These are phyloP conservation scores for Septoria linicola DNA, from an alignment of 2,329 filamentous ascomycete species.

Conservation along the genomic window DNA sequence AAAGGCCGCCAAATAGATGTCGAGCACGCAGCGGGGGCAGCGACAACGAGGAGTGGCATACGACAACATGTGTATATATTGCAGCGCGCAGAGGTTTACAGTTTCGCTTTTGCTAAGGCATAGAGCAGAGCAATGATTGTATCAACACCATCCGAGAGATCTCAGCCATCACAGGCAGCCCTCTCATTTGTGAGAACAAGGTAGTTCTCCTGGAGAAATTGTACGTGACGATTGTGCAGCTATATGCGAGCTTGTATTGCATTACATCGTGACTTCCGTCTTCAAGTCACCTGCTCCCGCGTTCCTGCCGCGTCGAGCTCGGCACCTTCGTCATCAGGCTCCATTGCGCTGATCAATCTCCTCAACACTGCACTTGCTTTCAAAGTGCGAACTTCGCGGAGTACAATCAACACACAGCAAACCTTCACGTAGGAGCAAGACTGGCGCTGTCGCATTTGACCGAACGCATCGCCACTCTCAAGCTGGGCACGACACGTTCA, in stretches of 20 bases:
- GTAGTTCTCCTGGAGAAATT: not conserved
- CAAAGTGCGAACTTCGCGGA: too few relatives aligned
- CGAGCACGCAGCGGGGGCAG: not conserved
- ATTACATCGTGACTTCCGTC: too few relatives aligned
- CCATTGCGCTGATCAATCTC: not conserved
- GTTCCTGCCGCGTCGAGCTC: slow-evolving; percentile 3
- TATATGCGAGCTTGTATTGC: too few relatives aligned
- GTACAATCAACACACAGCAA: too few relatives aligned
- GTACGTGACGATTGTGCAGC: too few relatives aligned
- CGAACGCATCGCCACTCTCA: not conserved
- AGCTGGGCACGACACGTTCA: not conserved
- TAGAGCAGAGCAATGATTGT: slow-evolving; percentile 26
- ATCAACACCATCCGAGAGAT: slow-evolving; percentile 15
- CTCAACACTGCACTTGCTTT: not conserved
- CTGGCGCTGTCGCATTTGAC: slow-evolving; percentile 5
- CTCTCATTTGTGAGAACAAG: not conserved
- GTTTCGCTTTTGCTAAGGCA: slow-evolving; percentile 16
- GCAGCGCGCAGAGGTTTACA: slow-evolving; percentile 18
- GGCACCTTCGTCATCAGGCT: slow-evolving; percentile 6
- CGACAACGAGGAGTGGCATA: slow-evolving; percentile 1
- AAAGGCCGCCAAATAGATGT: slow-evolving; percentile 17
- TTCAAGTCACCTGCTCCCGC: slow-evolving; percentile 4
- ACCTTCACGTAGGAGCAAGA: too few relatives aligned
- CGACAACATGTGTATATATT: slow-evolving; percentile 25
- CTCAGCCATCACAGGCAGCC: not conserved